A percentile compares a stretch with the other conserved stretches of the same genome.
Conservation (phyloP, 805 yeast genomes). For the Lipomyces mesembrius region DNA sequence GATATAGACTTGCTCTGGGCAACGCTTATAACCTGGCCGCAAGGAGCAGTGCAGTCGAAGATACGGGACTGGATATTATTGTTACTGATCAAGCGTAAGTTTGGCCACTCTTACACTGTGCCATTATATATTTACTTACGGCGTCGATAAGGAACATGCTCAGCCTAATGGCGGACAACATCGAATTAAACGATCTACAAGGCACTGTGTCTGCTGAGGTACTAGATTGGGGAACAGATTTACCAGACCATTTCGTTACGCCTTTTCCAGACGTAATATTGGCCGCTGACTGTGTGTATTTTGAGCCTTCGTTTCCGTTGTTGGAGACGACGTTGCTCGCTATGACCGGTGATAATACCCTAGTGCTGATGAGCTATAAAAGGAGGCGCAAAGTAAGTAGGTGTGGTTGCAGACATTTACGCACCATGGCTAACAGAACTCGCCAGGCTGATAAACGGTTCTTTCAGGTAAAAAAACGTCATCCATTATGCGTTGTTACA, state of each 20-base stretch:
- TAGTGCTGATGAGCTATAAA: slow-evolving; percentile 58
- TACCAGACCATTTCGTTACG: slow-evolving; percentile 48
- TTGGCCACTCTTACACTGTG: neutral
- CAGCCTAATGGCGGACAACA: slow-evolving; percentile 54
- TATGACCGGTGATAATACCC: slow-evolving; percentile 48
- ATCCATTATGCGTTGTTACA: neutral
- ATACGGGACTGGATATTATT: slow-evolving; percentile 46
- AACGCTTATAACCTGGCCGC: slow-evolving; percentile 30
- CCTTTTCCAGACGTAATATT: slow-evolving; percentile 52
- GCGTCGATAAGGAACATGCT: slow-evolving; percentile 46
- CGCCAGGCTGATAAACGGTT: slow-evolving; percentile 46
- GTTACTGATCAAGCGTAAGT: slow-evolving; percentile 56
- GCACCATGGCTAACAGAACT: neutral
- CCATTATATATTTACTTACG: neutral
- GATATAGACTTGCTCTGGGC: slow-evolving; percentile 43
- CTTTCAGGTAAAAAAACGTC: slow-evolving; percentile 32
- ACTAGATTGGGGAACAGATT: slow-evolving; percentile 54
- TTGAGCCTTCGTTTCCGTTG: slow-evolving; percentile 59
- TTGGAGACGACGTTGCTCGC: slow-evolving; percentile 56
- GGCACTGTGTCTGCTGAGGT: slow-evolving; percentile 50
- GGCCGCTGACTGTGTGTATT: slow-evolving; percentile 66
- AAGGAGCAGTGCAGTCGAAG: slow-evolving; percentile 25
- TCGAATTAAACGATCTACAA: slow-evolving; percentile 49
- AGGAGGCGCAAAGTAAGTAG: slow-evolving; percentile 53
- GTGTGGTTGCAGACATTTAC: neutral